phyloP scores from a whole-genome alignment of 2,329 filamentous ascomycete species.

The Pestalotiopsis sp. region DNA sequence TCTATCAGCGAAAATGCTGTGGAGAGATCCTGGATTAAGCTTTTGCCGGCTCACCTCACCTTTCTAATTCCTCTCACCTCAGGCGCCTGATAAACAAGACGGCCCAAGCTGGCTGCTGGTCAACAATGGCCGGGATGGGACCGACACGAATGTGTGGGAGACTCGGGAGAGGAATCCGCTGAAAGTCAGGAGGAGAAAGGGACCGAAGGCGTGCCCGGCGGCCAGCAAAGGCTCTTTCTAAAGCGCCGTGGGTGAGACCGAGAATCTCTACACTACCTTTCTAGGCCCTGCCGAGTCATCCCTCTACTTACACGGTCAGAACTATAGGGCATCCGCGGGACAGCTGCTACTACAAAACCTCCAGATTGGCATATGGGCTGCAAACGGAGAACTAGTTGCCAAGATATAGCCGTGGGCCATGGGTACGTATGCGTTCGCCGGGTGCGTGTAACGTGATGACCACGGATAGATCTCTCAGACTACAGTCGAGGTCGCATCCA shows the following conservation, averaged over 20 bases:
- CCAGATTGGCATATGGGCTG: neutral
- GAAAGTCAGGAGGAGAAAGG: neutral
- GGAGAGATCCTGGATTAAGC: conserved; percentile 3
- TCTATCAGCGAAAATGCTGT: neutral
- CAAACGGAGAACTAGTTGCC: neutral
- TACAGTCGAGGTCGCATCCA: neutral
- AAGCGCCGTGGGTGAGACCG: conserved; percentile 4
- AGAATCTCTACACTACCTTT: neutral
- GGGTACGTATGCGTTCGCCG: neutral
- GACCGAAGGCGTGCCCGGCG: neutral
- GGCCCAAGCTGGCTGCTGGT: conserved; percentile 4
- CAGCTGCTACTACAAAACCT: neutral
- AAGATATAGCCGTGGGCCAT: neutral
- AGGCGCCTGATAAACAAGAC: neutral
- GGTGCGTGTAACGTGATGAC: neutral
- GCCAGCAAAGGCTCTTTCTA: neutral
- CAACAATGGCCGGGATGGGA: conserved; percentile 11
- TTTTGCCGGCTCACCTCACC: neutral
- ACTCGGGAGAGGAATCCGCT: neutral
- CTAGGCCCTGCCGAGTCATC: neutral
- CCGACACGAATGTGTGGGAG: neutral
- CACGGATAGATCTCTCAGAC: neutral
- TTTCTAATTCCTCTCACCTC: neutral
- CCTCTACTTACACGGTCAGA: neutral
- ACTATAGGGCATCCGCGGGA: neutral